Evolutionary conservation across 495 filamentous ascomycete species (phyloP).

Genomic region (Margaritispora aquatica): DNA sequence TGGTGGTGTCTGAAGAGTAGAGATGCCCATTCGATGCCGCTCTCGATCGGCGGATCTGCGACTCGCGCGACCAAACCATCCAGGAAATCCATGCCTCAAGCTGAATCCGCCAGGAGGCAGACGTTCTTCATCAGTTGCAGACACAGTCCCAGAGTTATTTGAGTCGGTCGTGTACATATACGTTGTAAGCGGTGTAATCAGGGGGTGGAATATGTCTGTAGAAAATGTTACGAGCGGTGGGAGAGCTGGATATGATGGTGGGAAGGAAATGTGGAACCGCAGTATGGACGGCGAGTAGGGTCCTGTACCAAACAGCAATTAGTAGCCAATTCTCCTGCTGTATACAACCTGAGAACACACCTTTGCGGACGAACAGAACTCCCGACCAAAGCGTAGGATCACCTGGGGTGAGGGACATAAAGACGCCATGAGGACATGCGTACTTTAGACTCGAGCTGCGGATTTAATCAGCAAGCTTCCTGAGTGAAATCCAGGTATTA

Average conservation of each 20-base stretch:
- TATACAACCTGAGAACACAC: slow-evolving; percentile 32
- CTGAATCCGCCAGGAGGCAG: slow-evolving; percentile 84
- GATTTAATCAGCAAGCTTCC: not conserved
- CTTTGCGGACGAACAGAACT: slow-evolving; percentile 85
- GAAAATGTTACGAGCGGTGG: slow-evolving; percentile 82
- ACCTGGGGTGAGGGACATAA: slow-evolving; percentile 75
- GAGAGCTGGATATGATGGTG: slow-evolving; percentile 66
- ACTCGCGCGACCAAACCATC: slow-evolving; percentile 61
- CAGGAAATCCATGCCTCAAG: slow-evolving; percentile 80
- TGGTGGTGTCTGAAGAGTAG: slow-evolving; percentile 10
- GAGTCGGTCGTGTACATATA: slow-evolving; percentile 80
- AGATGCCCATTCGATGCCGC: not conserved
- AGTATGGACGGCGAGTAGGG: slow-evolving; percentile 85
- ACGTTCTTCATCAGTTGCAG: slow-evolving; percentile 72
- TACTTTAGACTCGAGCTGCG: slow-evolving; percentile 72
- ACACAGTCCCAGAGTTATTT: slow-evolving; percentile 63
- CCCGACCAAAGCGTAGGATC: slow-evolving; percentile 79
- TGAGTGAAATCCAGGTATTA: slow-evolving; percentile 2
- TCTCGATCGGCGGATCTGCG: slow-evolving; percentile 10
- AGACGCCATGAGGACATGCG: slow-evolving; percentile 76
- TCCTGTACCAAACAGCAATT: slow-evolving; percentile 42
- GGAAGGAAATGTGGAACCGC: slow-evolving; percentile 85
- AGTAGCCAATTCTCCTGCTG: not conserved
- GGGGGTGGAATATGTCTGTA: slow-evolving; percentile 90
- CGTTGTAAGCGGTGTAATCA: slow-evolving; percentile 83